phyloP scores from a whole-genome alignment of 176 grass and related monocot genomes.

The Chloris gayana region DNA sequence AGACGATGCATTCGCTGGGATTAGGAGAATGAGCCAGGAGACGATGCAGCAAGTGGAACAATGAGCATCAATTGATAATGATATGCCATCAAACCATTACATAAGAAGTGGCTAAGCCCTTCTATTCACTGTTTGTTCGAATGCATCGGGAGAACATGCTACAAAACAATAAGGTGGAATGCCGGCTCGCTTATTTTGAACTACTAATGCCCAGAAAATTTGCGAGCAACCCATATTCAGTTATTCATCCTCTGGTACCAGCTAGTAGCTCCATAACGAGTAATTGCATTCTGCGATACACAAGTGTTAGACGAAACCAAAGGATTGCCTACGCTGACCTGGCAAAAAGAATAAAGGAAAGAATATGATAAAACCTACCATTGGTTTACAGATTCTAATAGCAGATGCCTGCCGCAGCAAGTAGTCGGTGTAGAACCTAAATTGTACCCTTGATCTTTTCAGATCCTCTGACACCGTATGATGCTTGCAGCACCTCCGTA shows the following conservation, averaged over 20 bases:
- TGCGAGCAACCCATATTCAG: background rate
- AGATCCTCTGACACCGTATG: conserved; percentile 79
- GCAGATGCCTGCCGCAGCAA: background rate
- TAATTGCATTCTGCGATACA: background rate
- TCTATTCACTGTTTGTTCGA: background rate
- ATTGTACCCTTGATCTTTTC: background rate
- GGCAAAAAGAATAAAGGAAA: conserved; percentile 1
- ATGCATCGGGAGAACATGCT: background rate
- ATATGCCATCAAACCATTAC: conserved; percentile 8
- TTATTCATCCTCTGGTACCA: background rate
- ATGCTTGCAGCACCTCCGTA: conserved; percentile 90
- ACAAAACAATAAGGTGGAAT: background rate
- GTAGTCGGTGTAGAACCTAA: background rate
- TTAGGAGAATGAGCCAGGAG: background rate
- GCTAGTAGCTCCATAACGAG: background rate
- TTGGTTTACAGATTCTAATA: conserved; percentile 2
- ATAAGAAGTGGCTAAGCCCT: background rate
- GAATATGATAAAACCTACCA: background rate
- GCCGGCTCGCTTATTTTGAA: conserved; percentile 18
- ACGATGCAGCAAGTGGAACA: background rate
- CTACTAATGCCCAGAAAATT: background rate
- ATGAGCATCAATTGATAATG: background rate
- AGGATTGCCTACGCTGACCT: background rate
- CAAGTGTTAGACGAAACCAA: background rate
- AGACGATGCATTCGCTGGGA: no score